Evolutionary conservation across 192 early-diverging fungal genomes (phyloP).

Genomic region (Coemansia sp.): DNA sequence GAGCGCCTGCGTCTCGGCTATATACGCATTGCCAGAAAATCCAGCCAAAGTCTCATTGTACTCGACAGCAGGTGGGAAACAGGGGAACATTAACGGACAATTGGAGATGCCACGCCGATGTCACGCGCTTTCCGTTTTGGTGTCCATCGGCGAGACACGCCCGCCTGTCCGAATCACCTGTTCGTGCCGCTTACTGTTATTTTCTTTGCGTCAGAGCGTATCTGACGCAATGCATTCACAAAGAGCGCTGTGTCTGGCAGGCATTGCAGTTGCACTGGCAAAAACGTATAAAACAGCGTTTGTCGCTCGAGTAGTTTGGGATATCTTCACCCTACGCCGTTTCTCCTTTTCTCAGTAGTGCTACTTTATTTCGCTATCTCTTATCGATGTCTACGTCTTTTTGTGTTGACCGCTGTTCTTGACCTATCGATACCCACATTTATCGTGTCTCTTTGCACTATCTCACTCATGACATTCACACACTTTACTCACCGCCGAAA

Average conservation of each 20-base stretch:
- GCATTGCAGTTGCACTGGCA: too few relatives aligned
- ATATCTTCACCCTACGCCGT: neutral
- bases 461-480: neutral
- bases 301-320: neutral
- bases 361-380: neutral
- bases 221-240: neutral
- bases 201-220: neutral
- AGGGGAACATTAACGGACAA: neutral
- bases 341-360: neutral
- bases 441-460: neutral
- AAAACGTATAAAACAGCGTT: neutral
- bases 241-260: neutral
- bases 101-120: neutral
- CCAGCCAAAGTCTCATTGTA: neutral
- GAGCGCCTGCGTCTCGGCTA: too few relatives aligned
- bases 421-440: neutral
- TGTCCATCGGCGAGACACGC: neutral
- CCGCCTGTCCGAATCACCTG: neutral
- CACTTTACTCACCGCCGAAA: neutral
- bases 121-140: neutral
- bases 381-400: neutral
- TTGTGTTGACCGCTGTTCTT: neutral
- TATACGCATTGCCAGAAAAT: too few relatives aligned
- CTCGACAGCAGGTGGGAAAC: neutral
- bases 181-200: neutral